Base-by-base conservation (phyloP, 768 basidiomycete species). In the Lentinula raphanica region DNA sequence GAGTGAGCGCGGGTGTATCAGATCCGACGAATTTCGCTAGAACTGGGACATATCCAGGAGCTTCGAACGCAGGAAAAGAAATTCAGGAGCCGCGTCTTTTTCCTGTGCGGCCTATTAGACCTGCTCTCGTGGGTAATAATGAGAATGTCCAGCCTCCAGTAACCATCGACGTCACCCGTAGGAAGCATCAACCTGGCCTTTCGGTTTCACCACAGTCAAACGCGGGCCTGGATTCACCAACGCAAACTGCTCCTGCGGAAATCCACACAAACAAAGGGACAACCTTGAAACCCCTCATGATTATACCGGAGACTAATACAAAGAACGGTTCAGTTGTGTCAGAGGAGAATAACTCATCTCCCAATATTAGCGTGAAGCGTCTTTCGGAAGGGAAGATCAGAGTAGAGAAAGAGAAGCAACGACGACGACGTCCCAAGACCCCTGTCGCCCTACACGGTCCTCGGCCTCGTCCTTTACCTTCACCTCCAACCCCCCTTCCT, bases 391-490 rank as follows among this genome's bases (percentile, higher is more conserved):
- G 56, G n/a, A 38, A 38, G 15, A 8, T 36, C 8, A 42, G 46
- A 9, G 8, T 48, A 31, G 56, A 57, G 15, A 57, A 49, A 49
- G 56, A 57, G 46, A 57, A n/a, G 27, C 23, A 32, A 7, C 36
- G 46, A 35, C 17, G 56, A 35, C 46, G 56, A 40, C 56, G 27
- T 13, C 21, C 35, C n/a, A 57, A 38, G 32, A 48, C 46, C 8
- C 35, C 44, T 49, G 19, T 28, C 2, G 32, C 45, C 9, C 56
- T 46, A 7, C 56, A 49, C 17, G 56, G 56, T 15, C 56, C 56
- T 38, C 56, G 56, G 7, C n/a, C 46, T 3, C 56, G 44, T 15
- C 44, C 46, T 21, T 28, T 38, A 3, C 46, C 51, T 36, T 38
- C 36, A 9, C 19, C 29, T 17, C 49, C 28, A 9, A 21, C 49